Base-by-base conservation (phyloP, 306 rosid species). In the Medicago lupulina region DNA sequence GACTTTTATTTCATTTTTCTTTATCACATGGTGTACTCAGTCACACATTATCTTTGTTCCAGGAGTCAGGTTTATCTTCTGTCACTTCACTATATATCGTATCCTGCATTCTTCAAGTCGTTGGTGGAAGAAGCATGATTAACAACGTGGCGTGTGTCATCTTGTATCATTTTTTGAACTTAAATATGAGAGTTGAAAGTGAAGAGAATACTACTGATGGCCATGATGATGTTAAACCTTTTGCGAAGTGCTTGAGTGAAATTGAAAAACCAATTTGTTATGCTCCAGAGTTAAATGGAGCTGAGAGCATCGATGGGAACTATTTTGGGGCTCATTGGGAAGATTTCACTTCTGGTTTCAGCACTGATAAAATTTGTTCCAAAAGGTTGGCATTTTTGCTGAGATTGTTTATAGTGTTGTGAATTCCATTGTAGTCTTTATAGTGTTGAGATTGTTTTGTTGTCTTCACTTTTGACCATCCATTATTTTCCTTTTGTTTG, bases 81-180 rank as follows among this genome's bases (percentile, higher is more conserved):
- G 80, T 83, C 74, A 82, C 84, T 12, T 85, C 92, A 55, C 69
- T 92, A 76, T 90, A 88, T 76, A 74, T 89, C 25, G 64, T 90
- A 68, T 87, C 91, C 50, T 74, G 82, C 71, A 88, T 92, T 83
- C 88, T 92, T 85, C 97, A 90, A 88, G 94, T 92, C 74, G 75
- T 92, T 40, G 92, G 89, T 68, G 96, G 94, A 79, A 86, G 75
- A 83, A 70, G 78, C 69, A 54, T 85, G 75, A 70, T 83, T 47
- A 81, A 90, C 55, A 80, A 82, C 62, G 97, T 90, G 60, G 91
- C 90, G 6, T 87, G 79, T 59, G 87, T 73, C 41, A 77, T 90
- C 70, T 40, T 88, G 66, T 80, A 83, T 76, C 82, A 89, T 71
- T 77, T 83, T 36, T 67, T 85, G 80, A 73, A 71, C 74, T 68